Evolutionary conservation across 441 rosid species (phyloP).

Genomic region (Adansonia gregorii): DNA sequence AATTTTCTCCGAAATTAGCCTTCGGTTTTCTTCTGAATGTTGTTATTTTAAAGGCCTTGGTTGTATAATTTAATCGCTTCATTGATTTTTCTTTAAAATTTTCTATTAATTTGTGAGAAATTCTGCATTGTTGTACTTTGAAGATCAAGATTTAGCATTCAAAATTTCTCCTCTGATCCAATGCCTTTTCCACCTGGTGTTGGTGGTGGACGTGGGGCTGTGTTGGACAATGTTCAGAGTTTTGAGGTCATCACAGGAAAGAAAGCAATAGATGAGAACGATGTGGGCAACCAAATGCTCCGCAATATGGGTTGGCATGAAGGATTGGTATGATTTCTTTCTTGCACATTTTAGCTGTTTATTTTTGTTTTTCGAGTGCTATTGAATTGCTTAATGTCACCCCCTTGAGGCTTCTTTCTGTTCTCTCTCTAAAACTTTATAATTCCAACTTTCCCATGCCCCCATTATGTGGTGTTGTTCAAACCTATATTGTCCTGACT

Average conservation of each 20-base stretch:
- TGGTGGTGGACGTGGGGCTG: slow-evolving; percentile 71
- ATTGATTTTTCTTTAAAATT: slow-evolving; percentile 27
- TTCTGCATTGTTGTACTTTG: slow-evolving; percentile 34
- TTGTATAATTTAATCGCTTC: slow-evolving; percentile 35
- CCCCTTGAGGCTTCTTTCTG: neutral
- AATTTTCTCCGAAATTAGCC: slow-evolving; percentile 9
- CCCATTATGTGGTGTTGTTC: neutral
- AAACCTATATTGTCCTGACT: neutral
- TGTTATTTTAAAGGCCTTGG: slow-evolving; percentile 29
- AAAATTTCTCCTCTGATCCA: slow-evolving; percentile 73
- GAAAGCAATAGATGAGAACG: slow-evolving; percentile 85
- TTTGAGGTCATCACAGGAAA: slow-evolving; percentile 90
- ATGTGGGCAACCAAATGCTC: slow-evolving; percentile 96
- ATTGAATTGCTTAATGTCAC: neutral
- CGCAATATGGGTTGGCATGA: slow-evolving; percentile 99
- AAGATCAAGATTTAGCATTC: slow-evolving; percentile 73
- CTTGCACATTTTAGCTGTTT: slow-evolving; percentile 25
- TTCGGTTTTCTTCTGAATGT: slow-evolving; percentile 19
- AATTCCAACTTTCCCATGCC: neutral
- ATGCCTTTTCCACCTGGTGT: slow-evolving; percentile 99
- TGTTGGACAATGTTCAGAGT: slow-evolving; percentile 58
- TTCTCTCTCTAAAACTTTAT: neutral
- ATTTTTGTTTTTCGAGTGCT: slow-evolving; percentile 13
- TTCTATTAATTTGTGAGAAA: slow-evolving; percentile 52
- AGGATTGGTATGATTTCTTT: slow-evolving; percentile 74